Conservation (phyloP, 75 land plant species). For the Picea glauca region DNA sequence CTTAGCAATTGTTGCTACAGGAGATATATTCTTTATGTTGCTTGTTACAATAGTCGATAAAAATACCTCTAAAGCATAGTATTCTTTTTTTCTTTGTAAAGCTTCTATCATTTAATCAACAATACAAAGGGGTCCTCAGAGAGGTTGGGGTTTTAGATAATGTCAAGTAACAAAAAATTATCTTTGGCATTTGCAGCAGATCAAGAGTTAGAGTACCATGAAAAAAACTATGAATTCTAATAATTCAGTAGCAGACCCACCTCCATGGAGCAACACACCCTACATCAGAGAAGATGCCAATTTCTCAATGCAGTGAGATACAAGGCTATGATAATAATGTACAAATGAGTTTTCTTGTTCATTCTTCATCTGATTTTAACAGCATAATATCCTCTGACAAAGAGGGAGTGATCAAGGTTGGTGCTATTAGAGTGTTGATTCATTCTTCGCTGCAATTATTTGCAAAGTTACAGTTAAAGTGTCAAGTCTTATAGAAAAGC, state of each 20-base stretch:
- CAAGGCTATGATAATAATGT: slow-evolving; percentile 20
- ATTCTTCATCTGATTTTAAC: slow-evolving; percentile 22
- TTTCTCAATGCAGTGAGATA: background rate
- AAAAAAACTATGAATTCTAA: slow-evolving; percentile 35
- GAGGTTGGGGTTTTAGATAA: slow-evolving; percentile 98
- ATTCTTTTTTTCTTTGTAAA: slow-evolving; percentile 85
- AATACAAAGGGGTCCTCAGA: slow-evolving; percentile 88
- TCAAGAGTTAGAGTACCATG: slow-evolving; percentile 12
- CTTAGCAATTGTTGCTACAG: too few relatives aligned
- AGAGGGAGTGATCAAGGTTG: slow-evolving; percentile 68
- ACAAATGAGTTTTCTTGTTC: slow-evolving; percentile 18
- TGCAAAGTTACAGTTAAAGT: slow-evolving; percentile 83
- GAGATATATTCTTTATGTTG: slow-evolving; percentile 32
- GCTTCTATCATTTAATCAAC: slow-evolving; percentile 90
- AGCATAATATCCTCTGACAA: slow-evolving; percentile 20
- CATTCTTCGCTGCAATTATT: slow-evolving; percentile 61
- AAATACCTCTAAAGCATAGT: slow-evolving; percentile 52
- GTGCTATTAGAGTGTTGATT: slow-evolving; percentile 68
- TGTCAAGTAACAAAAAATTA: slow-evolving; percentile 57
- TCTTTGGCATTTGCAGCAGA: slow-evolving; percentile 34
- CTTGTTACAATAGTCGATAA: slow-evolving; percentile 82
- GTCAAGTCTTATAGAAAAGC: slow-evolving; percentile 58
- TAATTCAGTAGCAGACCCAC: slow-evolving; percentile 69
- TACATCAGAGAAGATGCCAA: slow-evolving; percentile 8
- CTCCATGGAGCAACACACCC: slow-evolving; percentile 23